Evolutionary conservation across 2,329 filamentous ascomycete species (phyloP).

Genomic region (Cadophora malorum): DNA sequence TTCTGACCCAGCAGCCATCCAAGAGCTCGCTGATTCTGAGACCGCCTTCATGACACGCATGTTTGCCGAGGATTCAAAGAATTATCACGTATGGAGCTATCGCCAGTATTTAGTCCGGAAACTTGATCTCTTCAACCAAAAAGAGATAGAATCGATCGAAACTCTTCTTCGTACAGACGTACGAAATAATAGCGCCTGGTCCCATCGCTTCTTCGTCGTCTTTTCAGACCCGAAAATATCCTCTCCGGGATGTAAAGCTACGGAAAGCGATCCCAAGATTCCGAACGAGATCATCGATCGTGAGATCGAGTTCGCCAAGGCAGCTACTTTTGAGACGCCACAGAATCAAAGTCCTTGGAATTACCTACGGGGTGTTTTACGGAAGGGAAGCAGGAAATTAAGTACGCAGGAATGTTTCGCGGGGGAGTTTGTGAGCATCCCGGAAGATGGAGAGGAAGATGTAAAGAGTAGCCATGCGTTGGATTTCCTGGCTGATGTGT

Average conservation of each 20-base stretch:
- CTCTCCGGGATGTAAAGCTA: constrained; percentile 56
- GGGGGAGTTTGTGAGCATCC: constrained; percentile 56
- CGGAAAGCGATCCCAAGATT: constrained; percentile 60
- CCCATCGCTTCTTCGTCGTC: constrained; percentile 92
- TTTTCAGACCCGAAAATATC: constrained; percentile 67
- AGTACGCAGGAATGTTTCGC: constrained; percentile 56
- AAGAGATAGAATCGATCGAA: constrained; percentile 75
- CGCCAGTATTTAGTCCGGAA: constrained; percentile 73
- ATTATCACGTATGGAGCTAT: constrained; percentile 99
- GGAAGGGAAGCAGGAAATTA: constrained; percentile 65
- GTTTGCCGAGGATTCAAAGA: constrained; percentile 87
- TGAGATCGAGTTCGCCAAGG: constrained; percentile 77
- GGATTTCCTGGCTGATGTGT: constrained; percentile 75
- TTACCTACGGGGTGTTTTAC: constrained; percentile 80
- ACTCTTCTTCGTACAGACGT: constrained; percentile 79
- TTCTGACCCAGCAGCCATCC: constrained; percentile 59
- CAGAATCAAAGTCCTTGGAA: constrained; percentile 97
- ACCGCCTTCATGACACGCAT: constrained; percentile 78
- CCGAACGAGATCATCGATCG: constrained; percentile 70
- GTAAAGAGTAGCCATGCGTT: constrained; percentile 70
- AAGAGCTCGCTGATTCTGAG: constrained; percentile 69
- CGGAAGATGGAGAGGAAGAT: constrained; percentile 52
- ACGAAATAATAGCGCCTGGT: constrained; percentile 97
- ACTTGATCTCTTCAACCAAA: constrained; percentile 67
- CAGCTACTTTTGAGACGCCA: constrained; percentile 77